Evolutionary conservation across 1,284 basidiomycete genomes (phyloP).

Genomic region (Irpex rosettiformis): DNA sequence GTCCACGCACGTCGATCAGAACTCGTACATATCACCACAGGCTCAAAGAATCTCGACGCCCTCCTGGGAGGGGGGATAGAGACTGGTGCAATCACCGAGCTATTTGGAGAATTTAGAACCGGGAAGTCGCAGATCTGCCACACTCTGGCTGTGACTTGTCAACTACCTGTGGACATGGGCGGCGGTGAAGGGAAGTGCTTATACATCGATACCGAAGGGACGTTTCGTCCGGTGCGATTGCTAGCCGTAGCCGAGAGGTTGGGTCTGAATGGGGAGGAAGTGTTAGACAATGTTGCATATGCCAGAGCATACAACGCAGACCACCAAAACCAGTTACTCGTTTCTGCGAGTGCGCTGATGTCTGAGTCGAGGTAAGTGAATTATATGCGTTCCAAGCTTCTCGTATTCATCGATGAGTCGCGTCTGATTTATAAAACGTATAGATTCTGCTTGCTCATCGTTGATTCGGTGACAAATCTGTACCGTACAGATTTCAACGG

Average conservation of each 20-base stretch:
- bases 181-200: conserved; percentile 99
- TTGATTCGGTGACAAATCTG: conserved; percentile 95
- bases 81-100: conserved; percentile 97
- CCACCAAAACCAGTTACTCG: conserved; percentile 90
- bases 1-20: conserved; percentile 95
- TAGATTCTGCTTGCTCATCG: conserved; percentile 94
- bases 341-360: conserved; percentile 95
- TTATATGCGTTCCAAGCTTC: conserved; percentile 16
- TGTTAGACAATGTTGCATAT: conserved; percentile 98
- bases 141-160: conserved; percentile 97
- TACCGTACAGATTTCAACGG: conserved; percentile 97
- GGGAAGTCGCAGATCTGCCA: conserved; percentile 99
- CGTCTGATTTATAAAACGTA: background rate
- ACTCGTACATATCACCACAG: conserved; percentile 95
- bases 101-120: conserved; percentile 98
- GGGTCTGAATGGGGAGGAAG: conserved; percentile 96
- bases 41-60: conserved; percentile 94
- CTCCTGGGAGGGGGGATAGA: conserved; percentile 97
- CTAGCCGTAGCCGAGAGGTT: conserved; percentile 94
- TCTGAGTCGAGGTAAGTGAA: conserved; percentile 82
- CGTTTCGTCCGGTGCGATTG: conserved; percentile 95
- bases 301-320: conserved; percentile 99
- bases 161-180: conserved; percentile 96
- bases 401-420: too few species aligned
- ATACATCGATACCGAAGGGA: conserved; percentile 99